A percentile compares a stretch with the other conserved stretches of the same genome.
Conservation (phyloP, 306 rosid genomes). For the Pueraria montana region DNA sequence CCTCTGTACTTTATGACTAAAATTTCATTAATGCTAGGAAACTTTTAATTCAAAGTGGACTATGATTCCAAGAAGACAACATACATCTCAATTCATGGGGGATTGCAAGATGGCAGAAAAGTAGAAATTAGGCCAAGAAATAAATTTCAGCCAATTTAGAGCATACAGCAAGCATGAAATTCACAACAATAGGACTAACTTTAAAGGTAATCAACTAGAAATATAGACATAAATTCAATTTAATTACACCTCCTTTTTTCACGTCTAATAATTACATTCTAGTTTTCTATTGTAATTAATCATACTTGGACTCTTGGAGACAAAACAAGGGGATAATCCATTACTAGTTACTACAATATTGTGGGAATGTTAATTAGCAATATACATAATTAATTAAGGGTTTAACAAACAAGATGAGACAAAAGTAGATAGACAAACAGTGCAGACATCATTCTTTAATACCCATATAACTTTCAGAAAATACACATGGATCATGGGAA, state of each 20-base stretch:
- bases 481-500: neutral
- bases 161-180: conserved; percentile 14
- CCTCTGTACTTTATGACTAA: conserved; percentile 17
- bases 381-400: neutral
- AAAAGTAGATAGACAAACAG: conserved; percentile 4
- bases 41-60: conserved; percentile 7
- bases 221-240: neutral
- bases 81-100: conserved; percentile 8
- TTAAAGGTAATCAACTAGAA: conserved; percentile 11
- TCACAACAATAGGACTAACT: conserved; percentile 1
- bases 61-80: neutral
- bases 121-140: neutral
- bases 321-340: conserved; percentile 25
- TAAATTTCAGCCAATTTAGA: conserved; percentile 21
- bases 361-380: neutral
- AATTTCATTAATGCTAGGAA: conserved; percentile 20
- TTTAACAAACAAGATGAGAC: neutral
- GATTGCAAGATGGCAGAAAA: neutral
- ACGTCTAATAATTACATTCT: conserved; percentile 26
- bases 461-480: neutral
- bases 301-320: neutral
- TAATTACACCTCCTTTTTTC: neutral
- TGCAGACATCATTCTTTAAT: neutral
- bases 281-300: neutral
- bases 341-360: conserved; percentile 12